Base-by-base conservation (phyloP, 2,329 filamentous ascomycete genomes). In the Ceratocystis harringtonii region DNA sequence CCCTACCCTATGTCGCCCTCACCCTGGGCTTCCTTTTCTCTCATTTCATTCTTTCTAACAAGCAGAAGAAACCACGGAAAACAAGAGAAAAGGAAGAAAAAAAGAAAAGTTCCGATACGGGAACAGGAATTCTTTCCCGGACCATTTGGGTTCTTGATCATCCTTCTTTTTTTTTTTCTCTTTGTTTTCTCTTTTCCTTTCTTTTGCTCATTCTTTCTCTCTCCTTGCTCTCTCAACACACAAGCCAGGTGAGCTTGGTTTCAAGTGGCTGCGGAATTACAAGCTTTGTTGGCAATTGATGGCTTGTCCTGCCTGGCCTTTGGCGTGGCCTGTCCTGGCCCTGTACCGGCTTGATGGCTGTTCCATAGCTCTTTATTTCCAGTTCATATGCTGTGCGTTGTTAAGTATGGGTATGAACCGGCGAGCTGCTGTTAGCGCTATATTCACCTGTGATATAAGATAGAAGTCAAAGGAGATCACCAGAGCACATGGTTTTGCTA, bases 381-480 rank as follows among this genome's bases (percentile, higher is more conserved):
- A 57, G 52, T 12, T 5, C 10, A 41, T 41, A 41, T 41, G 36
- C 1, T 12, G 36, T 41, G 36, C 36, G 36, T 41, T 41, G 36
- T 41, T 41, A 41, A 12, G 52, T 22, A 28, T 57, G 15, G 5
- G 12, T 32, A 28, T 57, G 7, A 12, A 32, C 6, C 5, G 15
- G 52, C 28, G 8, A n/a, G 15, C 45, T 15, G 7, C 12, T 15
- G 52, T 50, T 25, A 50, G 45, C n/a, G 25, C 52, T 57, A 57
- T 57, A 57, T 28, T 57, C 52, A 28, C 52, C 52, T 57, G 52
- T 32, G 52, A 57, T 57, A 57, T 57, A 30, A 57, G 25, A 41
- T 41, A 12, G 36, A 41, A 41, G 36, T 10, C 36, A 2, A 12
- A 41, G 8, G 36, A 41, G 36, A 41, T 41, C 36, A 41, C 36